Evolutionary conservation across 1,139 yeast species (phyloP), one percentile per base, ranked within the genome.

Genomic region (Taiozyma sp.): DNA sequence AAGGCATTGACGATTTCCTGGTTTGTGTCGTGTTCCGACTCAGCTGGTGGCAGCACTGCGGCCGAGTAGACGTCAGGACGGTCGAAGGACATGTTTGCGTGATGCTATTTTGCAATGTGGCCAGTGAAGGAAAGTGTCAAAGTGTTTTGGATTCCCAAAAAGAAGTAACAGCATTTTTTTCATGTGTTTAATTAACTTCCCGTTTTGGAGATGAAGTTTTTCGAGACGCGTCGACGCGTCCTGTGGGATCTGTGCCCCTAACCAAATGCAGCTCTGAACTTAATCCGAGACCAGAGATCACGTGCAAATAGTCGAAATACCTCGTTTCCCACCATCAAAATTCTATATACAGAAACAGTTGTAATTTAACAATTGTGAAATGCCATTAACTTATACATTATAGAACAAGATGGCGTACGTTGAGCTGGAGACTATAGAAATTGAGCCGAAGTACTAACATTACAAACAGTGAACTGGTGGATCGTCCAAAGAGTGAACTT

Each of bases 21-120:
- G 69, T 82, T 81, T 42, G 89, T 77, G 57, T 80, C 83, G 55
- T 84, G 89, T 46, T 77, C 79, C 12, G 72, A 69, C 3, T 84
- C 80, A 45, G 87, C 92, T 23, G 96, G 96, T 29, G 93, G 95
- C 53, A 91, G 78, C 16, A 91, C 98, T 41, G 87, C 87, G 8
- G 98, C 93, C 44, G 93, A 77, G 66, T 79, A 92, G 7, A 87
- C 79, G 54, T 88, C 89, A 27, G 92, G 83, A 71, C 62, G 57
- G 36, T 62, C 65, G 40, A 56, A 59, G n/a, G 64, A 58, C 64
- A 59, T 60, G 27, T 39, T 23, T 27, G 16, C 22, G 14, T 14
- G 10, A 14, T 30, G 8, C 8, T 30, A 13, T 12, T n/a, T 5
- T 22, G 4, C 27, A 3, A 12, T 6, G 22, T 16, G 27, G 10